phyloP scores from a whole-genome alignment of 179 eudicot genomes.

The Carnegiea gigantea region DNA sequence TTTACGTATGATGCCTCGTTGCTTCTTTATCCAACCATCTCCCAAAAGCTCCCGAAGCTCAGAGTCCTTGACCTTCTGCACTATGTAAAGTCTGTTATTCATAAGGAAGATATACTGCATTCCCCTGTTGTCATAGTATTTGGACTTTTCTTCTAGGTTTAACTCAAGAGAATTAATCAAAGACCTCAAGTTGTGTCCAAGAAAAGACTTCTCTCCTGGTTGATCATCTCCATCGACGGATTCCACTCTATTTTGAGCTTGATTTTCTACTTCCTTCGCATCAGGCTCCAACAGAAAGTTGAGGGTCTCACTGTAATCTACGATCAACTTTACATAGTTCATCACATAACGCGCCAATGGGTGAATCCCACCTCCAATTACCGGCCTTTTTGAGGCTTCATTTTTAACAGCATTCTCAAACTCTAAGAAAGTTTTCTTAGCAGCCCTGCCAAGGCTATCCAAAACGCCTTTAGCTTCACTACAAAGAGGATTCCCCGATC shows the following conservation, averaged over 20 bases:
- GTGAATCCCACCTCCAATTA: constrained; percentile 80
- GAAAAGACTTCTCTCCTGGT: constrained; percentile 39
- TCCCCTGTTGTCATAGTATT: constrained; percentile 67
- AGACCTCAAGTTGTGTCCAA: constrained; percentile 52
- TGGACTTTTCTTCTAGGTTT: constrained; percentile 83
- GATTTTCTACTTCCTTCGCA: constrained; percentile 17
- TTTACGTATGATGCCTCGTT: constrained; percentile 74
- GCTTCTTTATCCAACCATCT: constrained; percentile 79
- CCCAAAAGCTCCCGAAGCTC: constrained; percentile 82
- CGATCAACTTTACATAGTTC: constrained; percentile 85
- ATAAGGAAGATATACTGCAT: constrained; percentile 76
- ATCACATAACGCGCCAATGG: constrained; percentile 83
- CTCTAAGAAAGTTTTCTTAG: constrained; percentile 68
- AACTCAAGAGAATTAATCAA: constrained; percentile 59
- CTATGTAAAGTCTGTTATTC: constrained; percentile 85
- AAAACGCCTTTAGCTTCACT: constrained; percentile 73
- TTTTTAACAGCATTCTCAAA: constrained; percentile 81
- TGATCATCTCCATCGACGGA: constrained; percentile 30
- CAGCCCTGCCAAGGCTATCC: constrained; percentile 72
- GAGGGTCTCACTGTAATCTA: constrained; percentile 72
- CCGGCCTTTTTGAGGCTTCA: constrained; percentile 58
- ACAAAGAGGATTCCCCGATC: constrained; percentile 60
- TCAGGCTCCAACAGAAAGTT: constrained; percentile 47
- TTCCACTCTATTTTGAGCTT: constrained; percentile 13
- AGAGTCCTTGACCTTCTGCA: constrained; percentile 84